Evolutionary conservation across 2,329 filamentous ascomycete species (phyloP), one percentile per base, ranked within the genome.

Genomic region (Penicillium sp.): DNA sequence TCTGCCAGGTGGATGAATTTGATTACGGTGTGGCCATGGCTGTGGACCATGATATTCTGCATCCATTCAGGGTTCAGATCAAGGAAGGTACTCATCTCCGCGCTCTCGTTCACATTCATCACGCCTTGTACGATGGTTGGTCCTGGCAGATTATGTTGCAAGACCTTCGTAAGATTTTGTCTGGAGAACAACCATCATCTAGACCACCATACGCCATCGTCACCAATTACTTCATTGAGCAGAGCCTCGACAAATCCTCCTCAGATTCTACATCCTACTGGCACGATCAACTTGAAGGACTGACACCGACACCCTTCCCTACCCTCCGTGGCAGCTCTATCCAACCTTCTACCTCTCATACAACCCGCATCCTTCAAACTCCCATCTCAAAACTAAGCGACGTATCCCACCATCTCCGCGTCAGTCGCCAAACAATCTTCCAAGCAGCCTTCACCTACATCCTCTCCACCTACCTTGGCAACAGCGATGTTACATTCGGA

Each of bases 61-160:
- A 77, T 29, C 90, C 91, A 0, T 75, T 92, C 13, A 74, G 70
- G 14, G 73, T 91, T n/a, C 82, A 90, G 55, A 72, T 92, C 1
- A 62, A 62, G 11, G 46, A 60, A 49, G 31, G 48, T 7, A 16
- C 60, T 16, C 47, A 67, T 45, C 51, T 67, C 2, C 64, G 67
- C 31, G 55, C 71, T 1, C 64, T 83, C 10, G 49, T 90, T 43
- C 79, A 87, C 11, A 77, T 95, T 0, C 92, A 96, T 67, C 92
- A 97, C 72, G 86, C 90, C 0, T 70, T 95, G 1, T 97, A 96
- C 67, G 92, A 97, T 71, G 92, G 92, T n/a, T 97, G 92, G 92
- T 92, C 91, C 0, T 82, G 92, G 67, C 89, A 96, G 48, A 77
- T 93, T 29, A 72, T 95, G 0, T 67, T 90, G 13, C 75, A 81